Base-by-base conservation (phyloP, 2,329 filamentous ascomycete species). In the Zymoseptoria brevis region DNA sequence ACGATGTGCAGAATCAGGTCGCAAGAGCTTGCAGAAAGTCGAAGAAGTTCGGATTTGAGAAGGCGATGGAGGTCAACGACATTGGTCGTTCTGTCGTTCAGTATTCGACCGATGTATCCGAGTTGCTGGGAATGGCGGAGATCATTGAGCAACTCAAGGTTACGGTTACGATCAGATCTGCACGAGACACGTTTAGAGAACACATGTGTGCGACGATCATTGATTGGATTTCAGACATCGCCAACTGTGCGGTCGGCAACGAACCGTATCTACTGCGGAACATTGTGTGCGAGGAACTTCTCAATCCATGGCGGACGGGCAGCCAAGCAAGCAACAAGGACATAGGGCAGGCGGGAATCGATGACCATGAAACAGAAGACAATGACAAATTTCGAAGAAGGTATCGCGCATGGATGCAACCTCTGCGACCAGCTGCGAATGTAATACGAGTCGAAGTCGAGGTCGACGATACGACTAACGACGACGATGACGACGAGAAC, bases 191-290 rank as follows among this genome's bases (percentile, higher is more conserved):
- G 0, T 99, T 97, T 76, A 84, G 94, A 60, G 94, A 99, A 72
- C 89, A 97, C 72, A 99, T 99, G 95, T 96, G 92, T 68, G 91
- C 89, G n/a, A 90, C 91, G 16, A 93, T 99, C 62, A 88, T 99
- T 57, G 92, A 96, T 68, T 99, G 95, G 95, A 81, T 99, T 19
- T 83, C 87, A 56, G 95, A 99, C 73, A 95, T 99, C 68, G 84
- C 91, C 7, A 91, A 91, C 29, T 96, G 92, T 74, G 88, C 85
- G 56, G 88, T 96, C 53, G 90, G 90, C 1, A 80, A 84, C 30
- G 90, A 99, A 69, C 83, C 86, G 62, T 81, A 89, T 60, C 85
- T 97, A 19, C 78, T 99, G 50, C 84, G 91, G 45, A 86, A 85
- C 55, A 85, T 88, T 6, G 84, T 99, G 48, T 99, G 94, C 69